Evolutionary conservation across 1,284 basidiomycete species (phyloP).

Genomic region (Tetrapyrgos nigripes): DNA sequence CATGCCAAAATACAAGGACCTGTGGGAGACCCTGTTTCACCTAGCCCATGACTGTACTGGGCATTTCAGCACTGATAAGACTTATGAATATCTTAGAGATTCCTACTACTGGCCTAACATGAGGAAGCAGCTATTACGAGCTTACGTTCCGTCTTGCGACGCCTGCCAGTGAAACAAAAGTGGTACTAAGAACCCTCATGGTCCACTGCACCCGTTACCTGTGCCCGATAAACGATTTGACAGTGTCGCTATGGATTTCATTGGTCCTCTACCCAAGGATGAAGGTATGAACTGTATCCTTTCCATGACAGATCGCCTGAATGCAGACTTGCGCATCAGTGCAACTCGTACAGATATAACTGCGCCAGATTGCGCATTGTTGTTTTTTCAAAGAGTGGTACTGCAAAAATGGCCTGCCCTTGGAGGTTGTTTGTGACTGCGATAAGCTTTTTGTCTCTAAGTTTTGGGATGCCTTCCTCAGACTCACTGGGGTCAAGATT

Average conservation of each 20-base stretch:
- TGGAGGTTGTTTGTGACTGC: constrained; percentile 1
- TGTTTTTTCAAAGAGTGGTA: constrained; percentile 25
- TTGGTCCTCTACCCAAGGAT: constrained; percentile 26
- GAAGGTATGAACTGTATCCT: constrained; percentile 20
- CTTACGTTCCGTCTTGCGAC: constrained; percentile 30
- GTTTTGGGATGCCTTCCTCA: constrained; percentile 8
- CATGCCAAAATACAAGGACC: constrained; percentile 28
- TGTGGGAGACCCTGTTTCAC: constrained; percentile 20
- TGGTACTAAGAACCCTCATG: neutral
- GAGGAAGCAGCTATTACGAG: constrained; percentile 25
- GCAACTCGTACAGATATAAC: constrained; percentile 28
- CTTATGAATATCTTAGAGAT: constrained; percentile 23
- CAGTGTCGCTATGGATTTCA: constrained; percentile 30
- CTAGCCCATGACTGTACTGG: constrained; percentile 33
- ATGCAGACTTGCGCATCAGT: constrained; percentile 38
- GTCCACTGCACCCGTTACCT: constrained; percentile 30
- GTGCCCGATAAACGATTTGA: constrained; percentile 24
- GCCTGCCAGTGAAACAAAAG: constrained; percentile 31
- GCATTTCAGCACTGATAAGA: constrained; percentile 37
- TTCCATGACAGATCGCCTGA: too few relatives aligned
- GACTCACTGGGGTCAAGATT: constrained; percentile 7
- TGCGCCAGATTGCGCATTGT: constrained; percentile 28
- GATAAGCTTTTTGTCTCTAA: constrained; percentile 1
- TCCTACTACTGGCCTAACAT: constrained; percentile 42
- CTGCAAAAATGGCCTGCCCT: constrained; percentile 5